phyloP scores from a whole-genome alignment of 345 rosid species.

The Durio zibethinus region DNA sequence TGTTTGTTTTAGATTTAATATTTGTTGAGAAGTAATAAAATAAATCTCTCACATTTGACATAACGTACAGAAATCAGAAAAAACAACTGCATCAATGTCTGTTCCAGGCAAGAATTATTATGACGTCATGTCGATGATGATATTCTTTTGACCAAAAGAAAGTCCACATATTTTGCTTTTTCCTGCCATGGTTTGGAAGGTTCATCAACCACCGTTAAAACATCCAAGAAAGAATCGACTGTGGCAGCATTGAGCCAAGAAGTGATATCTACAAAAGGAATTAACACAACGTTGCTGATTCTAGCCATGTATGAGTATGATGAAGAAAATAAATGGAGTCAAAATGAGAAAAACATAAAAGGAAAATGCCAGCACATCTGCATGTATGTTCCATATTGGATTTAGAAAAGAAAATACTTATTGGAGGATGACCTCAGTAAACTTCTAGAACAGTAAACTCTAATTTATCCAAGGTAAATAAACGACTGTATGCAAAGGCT shows the following conservation, averaged over 20 bases:
- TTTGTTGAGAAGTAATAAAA: too few relatives aligned
- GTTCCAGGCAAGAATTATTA: background rate
- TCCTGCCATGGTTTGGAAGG: background rate
- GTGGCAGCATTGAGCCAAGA: background rate
- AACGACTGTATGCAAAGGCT: background rate
- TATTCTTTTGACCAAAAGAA: too few relatives aligned
- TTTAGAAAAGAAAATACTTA: background rate
- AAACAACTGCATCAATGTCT: background rate
- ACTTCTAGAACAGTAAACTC: background rate
- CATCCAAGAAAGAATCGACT: too few relatives aligned
- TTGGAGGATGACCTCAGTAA: background rate
- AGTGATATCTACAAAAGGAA: background rate
- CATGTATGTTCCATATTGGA: background rate
- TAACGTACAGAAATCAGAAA: too few relatives aligned
- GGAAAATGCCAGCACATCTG: background rate
- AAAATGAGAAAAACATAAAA: background rate
- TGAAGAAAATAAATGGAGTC: background rate
- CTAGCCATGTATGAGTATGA: background rate
- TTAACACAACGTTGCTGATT: background rate
- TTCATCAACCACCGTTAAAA: too few relatives aligned
- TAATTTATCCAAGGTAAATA: background rate
- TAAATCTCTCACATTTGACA: background rate
- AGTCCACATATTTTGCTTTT: background rate
- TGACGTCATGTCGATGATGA: background rate
- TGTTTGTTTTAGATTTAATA: too few relatives aligned